Base-by-base conservation (phyloP, 768 basidiomycete species). In the Suillus luteus region DNA sequence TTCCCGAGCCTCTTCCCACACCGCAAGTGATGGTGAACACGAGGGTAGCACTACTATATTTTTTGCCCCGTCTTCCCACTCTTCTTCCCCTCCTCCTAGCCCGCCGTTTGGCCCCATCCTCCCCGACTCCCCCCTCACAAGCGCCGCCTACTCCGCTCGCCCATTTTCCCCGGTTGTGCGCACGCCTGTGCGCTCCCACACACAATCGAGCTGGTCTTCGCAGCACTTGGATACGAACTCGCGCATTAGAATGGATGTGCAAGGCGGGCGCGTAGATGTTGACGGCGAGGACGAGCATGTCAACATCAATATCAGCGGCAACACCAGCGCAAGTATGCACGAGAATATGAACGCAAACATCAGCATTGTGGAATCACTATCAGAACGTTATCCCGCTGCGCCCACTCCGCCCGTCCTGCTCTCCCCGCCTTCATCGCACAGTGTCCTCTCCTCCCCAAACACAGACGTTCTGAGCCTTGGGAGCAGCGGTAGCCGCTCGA, bases 361-460 rank as follows among this genome's bases (percentile, higher is more conserved):
- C 17, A 69, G 69, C 2, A 10, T 65, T 41, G 51, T 75, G 22
- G 68, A 69, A 3, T 75, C 74, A n/a, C 69, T 75, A 17, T 75
- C 74, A 9, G 72, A 75, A 40, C 70, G 74, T 17, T 75, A 75
- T 58, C 75, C 74, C 19, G 69, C 68, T 9, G 69, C 73, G 22
- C 67, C 65, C 5, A 71, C 75, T 1, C 71, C 75, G 0, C 74
- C 75, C 2, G 66, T 76, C 2, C 27, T 75, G 5, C 27, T 73
- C 17, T 75, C 74, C 27, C 69, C 72, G 0, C 67, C 74, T n/a
- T 41, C 51, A 5, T 75, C 69, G 12, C 10, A 54, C 46, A 35
- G 46, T 33, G n/a, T 37, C 63, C 10, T 74, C 73, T 58, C 57
- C 17, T 58, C 57, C 17, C 57, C 57, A 17, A 41, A 19, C 17